Evolutionary conservation across 2,329 filamentous ascomycete species (phyloP).

Genomic region (Pseudogymnoascus sp.): DNA sequence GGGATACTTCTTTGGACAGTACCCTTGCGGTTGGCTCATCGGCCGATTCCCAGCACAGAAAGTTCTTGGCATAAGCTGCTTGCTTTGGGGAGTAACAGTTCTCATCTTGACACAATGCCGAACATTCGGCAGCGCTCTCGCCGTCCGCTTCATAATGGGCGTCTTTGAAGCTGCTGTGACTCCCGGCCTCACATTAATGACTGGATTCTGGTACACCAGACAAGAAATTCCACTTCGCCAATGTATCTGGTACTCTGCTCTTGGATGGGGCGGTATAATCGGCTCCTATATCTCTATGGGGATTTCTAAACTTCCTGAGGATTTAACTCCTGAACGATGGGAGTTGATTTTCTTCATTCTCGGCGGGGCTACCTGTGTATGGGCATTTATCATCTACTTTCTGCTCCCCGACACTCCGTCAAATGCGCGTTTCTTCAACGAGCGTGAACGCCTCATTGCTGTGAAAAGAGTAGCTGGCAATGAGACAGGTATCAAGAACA

Average conservation of each 20-base stretch:
- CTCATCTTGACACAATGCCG: slow-evolving; percentile 28
- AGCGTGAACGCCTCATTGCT: slow-evolving; percentile 26
- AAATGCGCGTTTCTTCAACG: slow-evolving; percentile 25
- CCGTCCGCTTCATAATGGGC: slow-evolving; percentile 24
- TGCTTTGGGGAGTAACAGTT: slow-evolving; percentile 30
- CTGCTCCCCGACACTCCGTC: slow-evolving; percentile 28
- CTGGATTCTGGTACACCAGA: slow-evolving; percentile 30
- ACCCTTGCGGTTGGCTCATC: slow-evolving; percentile 34
- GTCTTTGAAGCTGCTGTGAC: slow-evolving; percentile 29
- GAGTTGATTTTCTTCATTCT: slow-evolving; percentile 29
- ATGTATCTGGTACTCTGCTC: slow-evolving; percentile 28
- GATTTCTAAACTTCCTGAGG: slow-evolving; percentile 23
- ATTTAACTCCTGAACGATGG: slow-evolving; percentile 25
- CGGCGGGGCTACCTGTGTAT: slow-evolving; percentile 28
- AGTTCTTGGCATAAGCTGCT: slow-evolving; percentile 26
- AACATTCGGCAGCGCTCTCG: slow-evolving; percentile 22
- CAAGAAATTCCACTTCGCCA: slow-evolving; percentile 30
- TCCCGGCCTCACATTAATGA: slow-evolving; percentile 29
- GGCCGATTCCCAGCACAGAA: slow-evolving; percentile 31
- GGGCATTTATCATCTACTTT: slow-evolving; percentile 26
- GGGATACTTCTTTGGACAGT: slow-evolving; percentile 34
- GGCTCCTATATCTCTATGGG: slow-evolving; percentile 30
- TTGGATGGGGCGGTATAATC: slow-evolving; percentile 26
- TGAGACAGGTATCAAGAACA: slow-evolving; percentile 31
- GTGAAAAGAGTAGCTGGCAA: slow-evolving; percentile 27